These are phyloP conservation scores for Coemansia furcata DNA, from an alignment of 192 early-diverging fungal species.

Conservation along the genomic window DNA sequence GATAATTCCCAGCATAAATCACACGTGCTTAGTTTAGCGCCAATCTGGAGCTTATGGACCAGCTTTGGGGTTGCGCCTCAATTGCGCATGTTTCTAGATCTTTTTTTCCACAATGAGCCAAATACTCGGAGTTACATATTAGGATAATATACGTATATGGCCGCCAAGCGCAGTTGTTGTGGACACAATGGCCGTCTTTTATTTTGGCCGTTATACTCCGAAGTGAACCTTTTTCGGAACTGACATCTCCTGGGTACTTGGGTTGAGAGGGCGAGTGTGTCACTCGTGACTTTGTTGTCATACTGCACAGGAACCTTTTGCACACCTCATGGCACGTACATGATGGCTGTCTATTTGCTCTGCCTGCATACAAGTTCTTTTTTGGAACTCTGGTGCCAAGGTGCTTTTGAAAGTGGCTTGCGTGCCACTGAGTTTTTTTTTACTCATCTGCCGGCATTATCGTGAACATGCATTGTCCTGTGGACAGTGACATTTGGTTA, in stretches of 20 bases:
- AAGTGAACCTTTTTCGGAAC: neutral
- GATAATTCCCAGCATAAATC: neutral
- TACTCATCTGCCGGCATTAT: conserved; percentile 1
- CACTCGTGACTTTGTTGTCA: neutral
- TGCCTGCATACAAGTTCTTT: neutral
- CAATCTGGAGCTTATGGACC: neutral
- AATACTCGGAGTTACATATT: neutral
- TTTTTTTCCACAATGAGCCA: neutral
- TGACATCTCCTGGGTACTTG: neutral
- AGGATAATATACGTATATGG: neutral
- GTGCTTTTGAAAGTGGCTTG: neutral
- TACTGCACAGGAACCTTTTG: neutral
- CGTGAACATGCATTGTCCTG: neutral
- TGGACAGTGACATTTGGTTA: neutral
- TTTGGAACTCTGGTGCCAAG: neutral
- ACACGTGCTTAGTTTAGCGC: neutral
- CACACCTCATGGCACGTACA: neutral
- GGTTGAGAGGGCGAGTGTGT: neutral
- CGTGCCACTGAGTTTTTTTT: neutral
- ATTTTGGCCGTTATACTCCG: neutral
- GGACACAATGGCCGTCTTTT: neutral
- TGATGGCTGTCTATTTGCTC: neutral
- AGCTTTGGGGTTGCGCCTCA: neutral
- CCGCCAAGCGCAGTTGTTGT: neutral
- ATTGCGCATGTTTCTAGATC: neutral